Conservation (phyloP, 768 basidiomycete species). For the Naganishia antarctica region DNA sequence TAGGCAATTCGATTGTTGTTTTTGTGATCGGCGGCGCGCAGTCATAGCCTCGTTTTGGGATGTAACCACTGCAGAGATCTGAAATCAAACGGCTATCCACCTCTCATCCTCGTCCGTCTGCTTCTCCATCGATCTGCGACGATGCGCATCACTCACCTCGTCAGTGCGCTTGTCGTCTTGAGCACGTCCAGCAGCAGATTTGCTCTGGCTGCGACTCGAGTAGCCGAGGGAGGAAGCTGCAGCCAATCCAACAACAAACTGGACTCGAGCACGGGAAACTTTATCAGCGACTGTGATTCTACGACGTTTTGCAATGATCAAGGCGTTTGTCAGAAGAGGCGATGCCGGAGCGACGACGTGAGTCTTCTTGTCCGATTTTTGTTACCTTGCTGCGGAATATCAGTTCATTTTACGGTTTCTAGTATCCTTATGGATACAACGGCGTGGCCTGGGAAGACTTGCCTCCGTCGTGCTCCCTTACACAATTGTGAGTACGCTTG, state of each 20-base stretch:
- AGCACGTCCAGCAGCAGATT: background rate
- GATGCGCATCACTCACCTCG: background rate
- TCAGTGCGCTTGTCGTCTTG: background rate
- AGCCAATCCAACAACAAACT: slow-evolving; percentile 61
- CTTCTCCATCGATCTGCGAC: background rate
- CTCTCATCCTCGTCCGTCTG: background rate
- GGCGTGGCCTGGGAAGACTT: slow-evolving; percentile 48
- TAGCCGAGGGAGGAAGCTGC: slow-evolving; percentile 49
- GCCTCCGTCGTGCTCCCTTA: slow-evolving; percentile 61
- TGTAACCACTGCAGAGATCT: too few relatives aligned
- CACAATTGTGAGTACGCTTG: slow-evolving; percentile 54
- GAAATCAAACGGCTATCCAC: too few relatives aligned
- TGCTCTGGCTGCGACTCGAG: background rate
- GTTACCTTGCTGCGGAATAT: background rate
- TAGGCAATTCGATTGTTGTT: too few relatives aligned
- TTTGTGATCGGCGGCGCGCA: slow-evolving; percentile 1
- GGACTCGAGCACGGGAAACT: slow-evolving; percentile 70
- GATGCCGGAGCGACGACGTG: slow-evolving; percentile 74
- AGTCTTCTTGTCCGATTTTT: slow-evolving; percentile 52
- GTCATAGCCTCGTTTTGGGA: too few relatives aligned
- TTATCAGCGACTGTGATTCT: slow-evolving; percentile 71
- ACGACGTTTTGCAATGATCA: slow-evolving; percentile 62
- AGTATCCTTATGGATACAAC: slow-evolving; percentile 48
- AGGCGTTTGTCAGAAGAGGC: slow-evolving; percentile 59
- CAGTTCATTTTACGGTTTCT: background rate